Percentiles rank a stretch among this genome's conserved stretches.
These are phyloP conservation scores for Clohesyomyces aquaticus DNA, from an alignment of 495 filamentous ascomycete species.

Conservation along the genomic window DNA sequence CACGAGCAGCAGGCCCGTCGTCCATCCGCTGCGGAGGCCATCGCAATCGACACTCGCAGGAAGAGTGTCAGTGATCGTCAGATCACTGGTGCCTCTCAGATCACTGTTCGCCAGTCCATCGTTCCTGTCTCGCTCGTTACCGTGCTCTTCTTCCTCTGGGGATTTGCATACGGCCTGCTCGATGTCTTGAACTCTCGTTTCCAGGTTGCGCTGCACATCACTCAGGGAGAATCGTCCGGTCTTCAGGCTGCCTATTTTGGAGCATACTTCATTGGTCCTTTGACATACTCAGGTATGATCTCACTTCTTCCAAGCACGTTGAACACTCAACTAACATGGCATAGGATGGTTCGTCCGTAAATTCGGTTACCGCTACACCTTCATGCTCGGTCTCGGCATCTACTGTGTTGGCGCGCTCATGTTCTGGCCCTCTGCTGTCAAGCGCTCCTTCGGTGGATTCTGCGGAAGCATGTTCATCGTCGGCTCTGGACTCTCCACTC, in stretches of 20 bases:
- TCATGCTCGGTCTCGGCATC: slow-evolving; percentile 62
- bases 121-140: slow-evolving; percentile 45
- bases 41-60: slow-evolving; percentile 34
- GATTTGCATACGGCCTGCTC: slow-evolving; percentile 59
- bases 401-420: slow-evolving; percentile 67
- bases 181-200: slow-evolving; percentile 61
- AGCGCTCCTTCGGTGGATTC: slow-evolving; percentile 70
- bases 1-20: slow-evolving; percentile 43
- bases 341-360: slow-evolving; percentile 67
- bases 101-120: slow-evolving; percentile 44
- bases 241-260: slow-evolving; percentile 58
- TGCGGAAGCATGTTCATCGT: slow-evolving; percentile 72
- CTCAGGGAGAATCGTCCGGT: slow-evolving; percentile 49
- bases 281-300: slow-evolving; percentile 69
- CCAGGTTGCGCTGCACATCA: slow-evolving; percentile 55
- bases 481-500: slow-evolving; percentile 67
- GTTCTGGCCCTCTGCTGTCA: slow-evolving; percentile 62
- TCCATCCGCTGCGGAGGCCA: slow-evolving; percentile 42
- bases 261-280: slow-evolving; percentile 67
- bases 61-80: slow-evolving; percentile 42
- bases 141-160: slow-evolving; percentile 50
- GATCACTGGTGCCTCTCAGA: slow-evolving; percentile 44
- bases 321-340: too few relatives aligned
- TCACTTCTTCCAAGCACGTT: too few relatives aligned
- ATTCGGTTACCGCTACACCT: slow-evolving; percentile 65